Evolutionary conservation across 73 alveolate species (phyloP).

Genomic region (Paramecium octaurelia): DNA sequence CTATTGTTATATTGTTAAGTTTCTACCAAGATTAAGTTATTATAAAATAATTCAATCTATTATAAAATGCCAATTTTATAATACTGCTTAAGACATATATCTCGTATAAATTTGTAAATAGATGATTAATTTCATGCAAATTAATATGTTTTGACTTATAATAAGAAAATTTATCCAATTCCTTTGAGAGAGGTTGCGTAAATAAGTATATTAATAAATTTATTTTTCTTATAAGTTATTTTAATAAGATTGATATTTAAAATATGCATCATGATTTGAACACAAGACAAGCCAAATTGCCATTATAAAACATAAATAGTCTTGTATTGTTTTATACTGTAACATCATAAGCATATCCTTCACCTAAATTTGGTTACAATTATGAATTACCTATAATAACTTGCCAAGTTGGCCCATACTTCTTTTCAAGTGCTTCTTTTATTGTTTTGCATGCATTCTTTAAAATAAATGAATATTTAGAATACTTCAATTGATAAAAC

Average conservation of each 20-base stretch:
- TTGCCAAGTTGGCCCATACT: conserved; percentile 65
- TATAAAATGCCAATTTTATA: no score
- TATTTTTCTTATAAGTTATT: background rate
- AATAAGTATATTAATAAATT: background rate
- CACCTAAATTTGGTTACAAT: conserved; percentile 19
- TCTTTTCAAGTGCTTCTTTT: conserved; percentile 59
- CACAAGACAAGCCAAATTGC: conserved; percentile 57
- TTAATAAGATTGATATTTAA: background rate
- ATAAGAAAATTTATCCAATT: background rate
- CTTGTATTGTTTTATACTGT: conserved; percentile 60
- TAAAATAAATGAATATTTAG: background rate
- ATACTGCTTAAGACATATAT: no score
- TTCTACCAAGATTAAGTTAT: background rate
- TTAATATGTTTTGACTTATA: no score
- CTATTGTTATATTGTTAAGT: no score
- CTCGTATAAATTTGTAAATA: no score
- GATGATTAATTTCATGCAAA: background rate
- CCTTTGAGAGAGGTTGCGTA: background rate
- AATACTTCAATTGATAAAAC: background rate
- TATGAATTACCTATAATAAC: conserved; percentile 53
- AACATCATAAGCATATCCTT: conserved; percentile 66
- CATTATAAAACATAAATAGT: conserved; percentile 63
- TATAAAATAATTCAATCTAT: background rate
- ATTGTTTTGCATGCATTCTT: conserved; percentile 64
- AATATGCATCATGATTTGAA: conserved; percentile 51